Conservation (phyloP, 257 asterid genomes). For the Solanum arcanum region DNA sequence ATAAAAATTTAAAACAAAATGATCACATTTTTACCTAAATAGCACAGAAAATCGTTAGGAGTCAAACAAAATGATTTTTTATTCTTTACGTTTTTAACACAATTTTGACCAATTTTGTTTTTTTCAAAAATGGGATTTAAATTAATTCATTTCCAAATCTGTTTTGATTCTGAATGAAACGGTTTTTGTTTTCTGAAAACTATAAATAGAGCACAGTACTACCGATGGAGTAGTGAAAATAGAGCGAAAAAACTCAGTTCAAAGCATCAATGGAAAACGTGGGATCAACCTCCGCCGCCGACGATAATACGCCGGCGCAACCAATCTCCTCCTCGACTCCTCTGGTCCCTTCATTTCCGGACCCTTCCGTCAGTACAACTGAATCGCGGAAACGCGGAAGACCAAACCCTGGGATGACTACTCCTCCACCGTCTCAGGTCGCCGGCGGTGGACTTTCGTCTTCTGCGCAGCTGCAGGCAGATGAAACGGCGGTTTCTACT, state of each 20-base stretch:
- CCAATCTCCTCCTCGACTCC: not conserved
- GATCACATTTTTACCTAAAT: not conserved
- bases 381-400: slow-evolving; percentile 2
- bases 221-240: not conserved
- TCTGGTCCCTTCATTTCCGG: not conserved
- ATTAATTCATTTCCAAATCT: not conserved
- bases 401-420: not conserved
- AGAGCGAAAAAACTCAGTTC: not conserved
- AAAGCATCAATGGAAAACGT: not conserved
- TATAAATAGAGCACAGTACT: not conserved
- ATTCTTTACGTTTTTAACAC: not conserved
- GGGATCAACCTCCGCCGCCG: not conserved
- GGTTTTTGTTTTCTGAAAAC: not conserved
- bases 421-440: not conserved
- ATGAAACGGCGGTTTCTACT: not conserved
- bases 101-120: not conserved
- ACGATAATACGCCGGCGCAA: not conserved
- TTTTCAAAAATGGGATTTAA: not conserved
- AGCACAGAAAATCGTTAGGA: not conserved
- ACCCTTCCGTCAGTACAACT: not conserved
- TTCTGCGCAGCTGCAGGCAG: not conserved
- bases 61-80: not conserved
- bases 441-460: not conserved
- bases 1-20: not conserved
- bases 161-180: not conserved